A percentile compares a stretch with the other conserved stretches of the same genome.
These are phyloP conservation scores for Fonsecaea pedrosoi DNA, from an alignment of 2,329 filamentous ascomycete species.

Conservation along the genomic window DNA sequence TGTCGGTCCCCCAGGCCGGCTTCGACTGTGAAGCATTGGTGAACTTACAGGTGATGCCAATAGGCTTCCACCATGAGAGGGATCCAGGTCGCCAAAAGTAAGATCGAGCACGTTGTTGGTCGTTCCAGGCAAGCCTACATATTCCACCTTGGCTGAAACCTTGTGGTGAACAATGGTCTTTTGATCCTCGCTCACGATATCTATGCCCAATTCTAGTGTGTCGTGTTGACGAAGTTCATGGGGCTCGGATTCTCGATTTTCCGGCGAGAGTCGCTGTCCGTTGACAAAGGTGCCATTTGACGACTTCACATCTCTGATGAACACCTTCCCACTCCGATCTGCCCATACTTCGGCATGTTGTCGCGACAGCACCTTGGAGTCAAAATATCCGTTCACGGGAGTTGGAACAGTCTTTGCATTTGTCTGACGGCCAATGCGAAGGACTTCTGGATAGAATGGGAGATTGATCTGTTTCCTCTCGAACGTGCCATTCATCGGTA, in stretches of 20 bases:
- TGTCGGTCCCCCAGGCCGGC: conserved; percentile 71
- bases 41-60: conserved; percentile 72
- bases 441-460: conserved; percentile 89
- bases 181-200: conserved; percentile 98
- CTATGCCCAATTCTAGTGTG: conserved; percentile 92
- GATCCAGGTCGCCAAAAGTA: conserved; percentile 89
- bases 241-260: conserved; percentile 95
- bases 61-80: conserved; percentile 72
- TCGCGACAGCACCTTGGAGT: conserved; percentile 94
- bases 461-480: conserved; percentile 96
- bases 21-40: conserved; percentile 69
- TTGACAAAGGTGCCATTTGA: conserved; percentile 99
- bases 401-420: conserved; percentile 96
- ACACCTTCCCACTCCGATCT: conserved; percentile 82
- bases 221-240: conserved; percentile 92
- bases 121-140: conserved; percentile 81
- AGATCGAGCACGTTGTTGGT: conserved; percentile 76
- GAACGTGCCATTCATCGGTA: conserved; percentile 94
- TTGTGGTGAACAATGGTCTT: conserved; percentile 99
- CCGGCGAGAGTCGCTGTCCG: conserved; percentile 82
- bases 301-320: conserved; percentile 96
- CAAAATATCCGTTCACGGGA: conserved; percentile 90
- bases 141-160: conserved; percentile 94
- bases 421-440: conserved; percentile 93
- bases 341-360: conserved; percentile 98